Percentiles rank a stretch among this genome's conserved stretches.
Evolutionary conservation across 2,329 filamentous ascomycete genomes (phyloP).

Genomic region (Fusarium austroafricanum): DNA sequence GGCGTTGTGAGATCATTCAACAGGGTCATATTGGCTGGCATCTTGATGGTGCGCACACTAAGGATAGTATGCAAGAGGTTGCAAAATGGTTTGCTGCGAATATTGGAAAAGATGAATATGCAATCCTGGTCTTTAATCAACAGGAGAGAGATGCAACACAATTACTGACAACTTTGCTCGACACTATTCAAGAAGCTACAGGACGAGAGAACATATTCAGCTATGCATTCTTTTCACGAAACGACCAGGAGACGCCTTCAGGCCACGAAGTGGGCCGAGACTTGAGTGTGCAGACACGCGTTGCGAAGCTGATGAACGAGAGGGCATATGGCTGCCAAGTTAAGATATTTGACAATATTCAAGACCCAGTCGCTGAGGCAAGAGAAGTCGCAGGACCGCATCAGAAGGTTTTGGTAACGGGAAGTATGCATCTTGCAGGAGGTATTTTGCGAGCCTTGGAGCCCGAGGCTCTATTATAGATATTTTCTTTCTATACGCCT

Average conservation of each 20-base stretch:
- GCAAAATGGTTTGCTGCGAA: conserved; percentile 78
- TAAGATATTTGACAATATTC: conserved; percentile 73
- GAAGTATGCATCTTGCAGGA: conserved; percentile 86
- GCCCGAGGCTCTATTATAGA: conserved; percentile 54
- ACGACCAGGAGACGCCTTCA: conserved; percentile 58
- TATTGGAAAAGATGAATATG: conserved; percentile 48
- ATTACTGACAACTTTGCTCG: conserved; percentile 72
- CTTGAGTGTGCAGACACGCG: conserved; percentile 72
- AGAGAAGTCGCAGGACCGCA: conserved; percentile 56
- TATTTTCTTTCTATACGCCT: conserved; percentile 5
- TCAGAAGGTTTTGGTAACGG: conserved; percentile 78
- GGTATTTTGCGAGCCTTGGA: conserved; percentile 79
- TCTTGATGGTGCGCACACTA: conserved; percentile 89
- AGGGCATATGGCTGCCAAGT: conserved; percentile 61
- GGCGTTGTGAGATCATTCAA: conserved; percentile 78
- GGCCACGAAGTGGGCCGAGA: conserved; percentile 58
- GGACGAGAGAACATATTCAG: conserved; percentile 66
- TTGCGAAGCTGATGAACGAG: conserved; percentile 70
- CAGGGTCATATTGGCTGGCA: conserved; percentile 73
- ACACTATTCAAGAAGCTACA: conserved; percentile 59
- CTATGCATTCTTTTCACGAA: conserved; percentile 84
- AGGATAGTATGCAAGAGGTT: conserved; percentile 82
- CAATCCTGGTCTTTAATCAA: conserved; percentile 89
- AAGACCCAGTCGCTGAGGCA: conserved; percentile 73
- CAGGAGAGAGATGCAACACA: conserved; percentile 81